Percentiles rank a stretch among this genome's conserved stretches.
These are phyloP conservation scores for Hyphopichia burtonii DNA, from an alignment of 1,139 yeast species.

Conservation along the genomic window DNA sequence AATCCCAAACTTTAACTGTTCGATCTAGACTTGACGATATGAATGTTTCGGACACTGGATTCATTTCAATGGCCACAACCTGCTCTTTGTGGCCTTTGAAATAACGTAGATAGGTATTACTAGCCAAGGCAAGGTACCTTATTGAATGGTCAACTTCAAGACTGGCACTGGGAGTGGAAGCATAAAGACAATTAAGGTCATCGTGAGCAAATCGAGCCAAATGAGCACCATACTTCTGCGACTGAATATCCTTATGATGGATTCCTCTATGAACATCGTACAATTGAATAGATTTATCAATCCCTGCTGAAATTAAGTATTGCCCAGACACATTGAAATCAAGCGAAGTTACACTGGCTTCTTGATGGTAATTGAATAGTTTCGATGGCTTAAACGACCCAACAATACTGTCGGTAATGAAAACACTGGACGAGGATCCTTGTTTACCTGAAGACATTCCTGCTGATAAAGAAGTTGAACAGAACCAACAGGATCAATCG, in stretches of 20 bases:
- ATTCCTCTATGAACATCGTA: conserved; percentile 76
- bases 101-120: conserved; percentile 78
- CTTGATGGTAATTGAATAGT: conserved; percentile 55
- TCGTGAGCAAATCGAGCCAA: conserved; percentile 82
- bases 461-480: too few relatives aligned
- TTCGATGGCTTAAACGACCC: conserved; percentile 56
- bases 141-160: conserved; percentile 62
- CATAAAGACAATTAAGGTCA: conserved; percentile 72
- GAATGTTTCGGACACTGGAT: conserved; percentile 69
- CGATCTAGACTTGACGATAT: conserved; percentile 73
- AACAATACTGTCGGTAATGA: conserved; percentile 44
- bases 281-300: conserved; percentile 80
- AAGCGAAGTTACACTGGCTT: conserved; percentile 68
- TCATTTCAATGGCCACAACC: conserved; percentile 71
- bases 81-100: conserved; percentile 82
- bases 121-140: conserved; percentile 72
- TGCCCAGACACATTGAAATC: conserved; percentile 88
- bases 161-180: conserved; percentile 59
- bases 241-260: conserved; percentile 63
- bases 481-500: too few relatives aligned
- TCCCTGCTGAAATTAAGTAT: conserved; percentile 71
- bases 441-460: conserved; percentile 8
- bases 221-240: conserved; percentile 92
- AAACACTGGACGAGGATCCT: conserved; percentile 18
- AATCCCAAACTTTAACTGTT: conserved; percentile 86